Evolutionary conservation across 2,329 filamentous ascomycete genomes (phyloP).

Genomic region (Chaetothyriales sp.): DNA sequence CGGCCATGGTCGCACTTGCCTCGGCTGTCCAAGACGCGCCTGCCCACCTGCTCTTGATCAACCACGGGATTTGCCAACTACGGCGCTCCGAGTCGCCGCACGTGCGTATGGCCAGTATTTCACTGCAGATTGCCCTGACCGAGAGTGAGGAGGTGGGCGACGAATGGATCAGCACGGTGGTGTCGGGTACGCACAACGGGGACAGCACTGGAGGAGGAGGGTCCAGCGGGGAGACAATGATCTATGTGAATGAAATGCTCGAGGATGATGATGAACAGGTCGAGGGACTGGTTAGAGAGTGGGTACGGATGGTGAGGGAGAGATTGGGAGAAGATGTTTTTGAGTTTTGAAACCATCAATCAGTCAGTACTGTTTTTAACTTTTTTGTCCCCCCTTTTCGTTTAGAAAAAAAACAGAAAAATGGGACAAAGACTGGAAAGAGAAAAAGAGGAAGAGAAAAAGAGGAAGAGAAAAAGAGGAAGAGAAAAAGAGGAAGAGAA

Average conservation of each 20-base stretch:
- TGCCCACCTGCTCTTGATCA: constrained; percentile 83
- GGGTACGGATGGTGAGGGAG: constrained; percentile 82
- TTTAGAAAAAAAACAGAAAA: no score
- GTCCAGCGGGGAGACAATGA: constrained; percentile 60
- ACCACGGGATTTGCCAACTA: constrained; percentile 63
- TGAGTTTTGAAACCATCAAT: constrained; percentile 5
- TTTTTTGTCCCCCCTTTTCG: no score
- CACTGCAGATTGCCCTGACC: constrained; percentile 67
- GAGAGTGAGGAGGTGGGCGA: constrained; percentile 57
- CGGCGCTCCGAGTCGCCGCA: constrained; percentile 53
- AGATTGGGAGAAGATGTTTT: constrained; percentile 64
- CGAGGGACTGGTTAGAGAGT: constrained; percentile 74
- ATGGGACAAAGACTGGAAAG: no score
- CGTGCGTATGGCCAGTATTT: constrained; percentile 68
- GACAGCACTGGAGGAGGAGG: constrained; percentile 8
- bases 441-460: no score
- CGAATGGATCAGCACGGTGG: constrained; percentile 60
- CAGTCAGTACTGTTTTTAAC: no score
- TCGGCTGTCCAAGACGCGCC: constrained; percentile 54
- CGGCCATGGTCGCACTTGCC: constrained; percentile 30
- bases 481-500: no score
- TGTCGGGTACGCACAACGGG: constrained; percentile 8
- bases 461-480: no score
- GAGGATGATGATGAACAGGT: constrained; percentile 94
- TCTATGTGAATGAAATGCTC: constrained; percentile 86